phyloP scores from a whole-genome alignment of 2,329 filamentous ascomycete genomes.

The Stachybotrys chlorohalonatus region DNA sequence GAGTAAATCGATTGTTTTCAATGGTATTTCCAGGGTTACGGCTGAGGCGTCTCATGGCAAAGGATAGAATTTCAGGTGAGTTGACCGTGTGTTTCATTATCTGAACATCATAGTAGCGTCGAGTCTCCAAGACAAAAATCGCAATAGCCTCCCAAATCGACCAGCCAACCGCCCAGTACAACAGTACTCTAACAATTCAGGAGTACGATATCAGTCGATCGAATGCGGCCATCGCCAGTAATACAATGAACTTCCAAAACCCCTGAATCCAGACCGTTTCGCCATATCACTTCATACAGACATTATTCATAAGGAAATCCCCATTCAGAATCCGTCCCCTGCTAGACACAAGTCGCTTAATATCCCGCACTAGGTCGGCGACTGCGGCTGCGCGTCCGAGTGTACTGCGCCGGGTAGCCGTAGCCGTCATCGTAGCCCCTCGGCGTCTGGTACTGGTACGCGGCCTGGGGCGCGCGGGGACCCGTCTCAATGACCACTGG shows the following conservation, averaged over 20 bases:
- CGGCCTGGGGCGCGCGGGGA: neutral
- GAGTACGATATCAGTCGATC: too few relatives aligned
- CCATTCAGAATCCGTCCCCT: neutral
- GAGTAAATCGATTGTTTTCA: too few relatives aligned
- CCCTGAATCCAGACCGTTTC: neutral
- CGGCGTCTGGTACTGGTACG: neutral
- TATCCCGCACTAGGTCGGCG: neutral
- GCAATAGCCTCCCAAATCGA: too few relatives aligned
- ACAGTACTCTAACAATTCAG: too few relatives aligned
- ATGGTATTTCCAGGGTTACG: too few relatives aligned
- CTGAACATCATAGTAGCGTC: too few relatives aligned
- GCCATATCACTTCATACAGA: neutral
- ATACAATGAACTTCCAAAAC: neutral
- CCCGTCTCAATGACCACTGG: neutral
- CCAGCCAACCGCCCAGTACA: too few relatives aligned
- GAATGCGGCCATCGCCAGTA: too few relatives aligned
- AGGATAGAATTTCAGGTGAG: too few relatives aligned
- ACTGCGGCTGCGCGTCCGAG: neutral
- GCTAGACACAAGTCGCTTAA: neutral
- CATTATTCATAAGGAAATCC: neutral
- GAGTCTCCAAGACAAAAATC: too few relatives aligned
- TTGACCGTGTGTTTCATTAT: too few relatives aligned
- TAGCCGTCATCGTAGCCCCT: neutral
- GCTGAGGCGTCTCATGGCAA: too few relatives aligned
- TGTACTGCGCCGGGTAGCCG: neutral